Evolutionary conservation across 2,329 filamentous ascomycete species (phyloP).

Genomic region (Ophiostoma sp.): DNA sequence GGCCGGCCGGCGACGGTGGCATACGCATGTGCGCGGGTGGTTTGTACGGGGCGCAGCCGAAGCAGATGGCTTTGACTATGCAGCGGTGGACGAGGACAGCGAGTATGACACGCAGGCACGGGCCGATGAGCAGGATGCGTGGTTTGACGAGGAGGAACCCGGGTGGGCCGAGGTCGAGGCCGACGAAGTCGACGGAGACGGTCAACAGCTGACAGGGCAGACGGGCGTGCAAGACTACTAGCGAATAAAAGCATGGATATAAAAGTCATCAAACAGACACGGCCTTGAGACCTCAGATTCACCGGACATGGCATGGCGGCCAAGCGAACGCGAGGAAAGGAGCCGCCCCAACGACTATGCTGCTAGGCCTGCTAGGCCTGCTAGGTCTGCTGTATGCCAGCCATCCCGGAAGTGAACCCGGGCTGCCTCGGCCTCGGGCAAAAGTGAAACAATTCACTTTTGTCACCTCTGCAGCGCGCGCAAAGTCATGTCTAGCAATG

Average conservation of each 20-base stretch:
- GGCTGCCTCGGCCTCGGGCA: no score
- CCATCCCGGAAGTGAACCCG: no score
- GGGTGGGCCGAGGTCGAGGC: conserved; percentile 50
- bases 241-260: conserved; percentile 26
- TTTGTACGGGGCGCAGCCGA: conserved; percentile 61
- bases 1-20: conserved; percentile 65
- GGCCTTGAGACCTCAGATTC: no score
- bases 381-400: no score
- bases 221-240: conserved; percentile 70
- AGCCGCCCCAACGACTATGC: no score
- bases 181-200: conserved; percentile 28
- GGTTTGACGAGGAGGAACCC: conserved; percentile 75
- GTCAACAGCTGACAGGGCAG: conserved; percentile 46
- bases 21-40: conserved; percentile 63
- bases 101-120: conserved; percentile 61
- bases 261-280: neutral
- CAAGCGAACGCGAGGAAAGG: neutral
- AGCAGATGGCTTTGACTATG: conserved; percentile 76
- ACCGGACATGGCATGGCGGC: neutral
- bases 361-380: no score
- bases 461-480: neutral
- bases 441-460: neutral
- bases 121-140: conserved; percentile 64
- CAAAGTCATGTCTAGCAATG: neutral
- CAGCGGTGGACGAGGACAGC: conserved; percentile 62